phyloP scores from a whole-genome alignment of 2,329 filamentous ascomycete species.

The Mariannaea elegans region DNA sequence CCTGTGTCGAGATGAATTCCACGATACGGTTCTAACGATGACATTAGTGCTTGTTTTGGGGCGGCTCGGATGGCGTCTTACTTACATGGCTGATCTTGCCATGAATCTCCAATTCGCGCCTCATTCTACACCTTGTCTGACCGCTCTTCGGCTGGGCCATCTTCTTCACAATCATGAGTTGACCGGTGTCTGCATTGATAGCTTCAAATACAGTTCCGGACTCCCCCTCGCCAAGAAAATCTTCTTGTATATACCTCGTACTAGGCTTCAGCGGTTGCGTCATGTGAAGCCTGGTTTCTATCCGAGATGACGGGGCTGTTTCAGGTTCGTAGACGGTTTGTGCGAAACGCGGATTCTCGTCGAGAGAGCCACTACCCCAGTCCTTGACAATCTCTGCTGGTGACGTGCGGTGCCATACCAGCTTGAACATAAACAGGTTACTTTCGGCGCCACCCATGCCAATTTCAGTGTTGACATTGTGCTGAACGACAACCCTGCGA shows the following conservation, averaged over 20 bases:
- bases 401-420: neutral
- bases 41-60: neutral
- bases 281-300: neutral
- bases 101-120: neutral
- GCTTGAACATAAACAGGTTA: neutral
- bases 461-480: neutral
- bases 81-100: neutral
- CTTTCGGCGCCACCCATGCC: neutral
- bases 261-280: neutral
- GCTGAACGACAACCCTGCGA: neutral
- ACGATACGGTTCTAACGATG: conserved; percentile 12
- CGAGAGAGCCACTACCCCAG: neutral
- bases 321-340: neutral
- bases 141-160: neutral
- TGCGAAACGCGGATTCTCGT: neutral
- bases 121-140: neutral
- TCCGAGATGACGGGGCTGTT: neutral
- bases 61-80: neutral
- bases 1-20: conserved; percentile 13
- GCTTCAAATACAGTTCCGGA: neutral
- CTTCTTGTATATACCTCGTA: neutral
- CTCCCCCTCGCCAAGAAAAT: neutral
- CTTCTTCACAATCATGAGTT: conserved; percentile 4
- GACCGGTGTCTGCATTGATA: neutral
- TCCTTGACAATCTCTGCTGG: neutral